These are phyloP conservation scores for Orbilia ellipsospora DNA, from an alignment of 2,329 filamentous ascomycete genomes.

Conservation along the genomic window DNA sequence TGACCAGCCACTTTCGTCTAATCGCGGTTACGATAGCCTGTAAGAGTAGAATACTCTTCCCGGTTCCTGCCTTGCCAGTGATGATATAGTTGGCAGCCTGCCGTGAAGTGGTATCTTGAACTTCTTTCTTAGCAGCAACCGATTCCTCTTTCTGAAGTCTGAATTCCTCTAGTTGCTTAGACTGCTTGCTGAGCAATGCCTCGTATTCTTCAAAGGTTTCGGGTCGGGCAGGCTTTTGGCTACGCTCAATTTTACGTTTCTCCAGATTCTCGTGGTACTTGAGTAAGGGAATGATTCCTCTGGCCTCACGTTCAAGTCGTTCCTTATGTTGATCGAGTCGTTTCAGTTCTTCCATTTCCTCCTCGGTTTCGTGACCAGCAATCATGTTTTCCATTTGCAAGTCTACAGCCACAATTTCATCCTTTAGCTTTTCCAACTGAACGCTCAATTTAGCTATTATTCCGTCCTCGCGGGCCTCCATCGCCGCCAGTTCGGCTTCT, in stretches of 20 bases:
- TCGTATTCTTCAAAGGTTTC: conserved; percentile 36
- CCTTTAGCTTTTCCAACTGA: conserved; percentile 16
- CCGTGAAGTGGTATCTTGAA: conserved; percentile 24
- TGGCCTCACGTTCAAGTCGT: conserved; percentile 15
- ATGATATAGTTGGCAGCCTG: conserved; percentile 37
- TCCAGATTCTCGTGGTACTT: conserved; percentile 36
- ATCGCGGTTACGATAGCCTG: conserved; percentile 86
- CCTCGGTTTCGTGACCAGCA: conserved; percentile 7
- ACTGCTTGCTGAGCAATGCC: conserved; percentile 6
- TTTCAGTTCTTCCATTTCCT: conserved; percentile 21
- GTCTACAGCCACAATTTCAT: conserved; percentile 22
- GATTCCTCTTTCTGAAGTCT: conserved; percentile 23
- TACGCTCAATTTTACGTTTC: conserved; percentile 22
- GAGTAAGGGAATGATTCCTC: conserved; percentile 24
- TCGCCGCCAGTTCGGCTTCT: conserved; percentile 23
- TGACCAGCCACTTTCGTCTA: conserved; percentile 85
- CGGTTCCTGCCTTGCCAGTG: conserved; percentile 67
- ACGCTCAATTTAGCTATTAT: conserved; percentile 20
- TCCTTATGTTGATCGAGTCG: conserved; percentile 18
- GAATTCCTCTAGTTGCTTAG: conserved; percentile 8
- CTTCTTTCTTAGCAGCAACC: conserved; percentile 18
- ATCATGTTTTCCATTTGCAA: conserved; percentile 23
- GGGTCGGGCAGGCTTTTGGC: conserved; percentile 10
- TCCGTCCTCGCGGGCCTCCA: conserved; percentile 5
- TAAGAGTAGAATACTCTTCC: conserved; percentile 87